These are phyloP conservation scores for Cochlearia excelsa DNA, from an alignment of 345 rosid genomes.

Conservation along the genomic window DNA sequence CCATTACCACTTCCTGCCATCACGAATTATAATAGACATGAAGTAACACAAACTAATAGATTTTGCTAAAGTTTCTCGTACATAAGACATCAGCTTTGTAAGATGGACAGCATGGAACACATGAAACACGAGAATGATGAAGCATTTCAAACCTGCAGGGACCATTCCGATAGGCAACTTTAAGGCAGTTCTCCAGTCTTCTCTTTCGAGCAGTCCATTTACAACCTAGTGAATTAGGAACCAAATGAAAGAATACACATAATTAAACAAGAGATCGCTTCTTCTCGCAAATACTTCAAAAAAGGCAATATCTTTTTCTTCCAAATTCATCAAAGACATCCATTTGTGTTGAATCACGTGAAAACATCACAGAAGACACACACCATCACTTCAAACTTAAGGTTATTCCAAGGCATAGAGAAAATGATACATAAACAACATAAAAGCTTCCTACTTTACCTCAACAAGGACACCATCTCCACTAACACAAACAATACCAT, in stretches of 20 bases:
- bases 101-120: conserved; percentile 5
- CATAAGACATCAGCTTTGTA: conserved; percentile 3
- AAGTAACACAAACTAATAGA: background rate
- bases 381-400: background rate
- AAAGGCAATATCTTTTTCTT: background rate
- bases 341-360: background rate
- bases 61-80: conserved; percentile 5
- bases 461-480: conserved; percentile 96
- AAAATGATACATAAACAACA: conserved; percentile 17
- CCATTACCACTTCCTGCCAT: conserved; percentile 89
- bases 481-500: conserved; percentile 92
- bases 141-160: conserved; percentile 72
- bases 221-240: conserved; percentile 75
- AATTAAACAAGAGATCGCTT: conserved; percentile 4
- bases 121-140: conserved; percentile 5
- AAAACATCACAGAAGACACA: conserved; percentile 4
- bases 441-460: conserved; percentile 43
- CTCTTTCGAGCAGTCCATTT: conserved; percentile 90
- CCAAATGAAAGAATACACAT: conserved; percentile 26
- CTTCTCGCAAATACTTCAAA: conserved; percentile 7
- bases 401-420: conserved; percentile 4
- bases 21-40: conserved; percentile 9
- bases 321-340: background rate
- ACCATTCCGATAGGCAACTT: conserved; percentile 76
- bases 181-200: conserved; percentile 77